Evolutionary conservation across 176 grass and related monocot genomes (phyloP).

Genomic region (Ensete glaucum): DNA sequence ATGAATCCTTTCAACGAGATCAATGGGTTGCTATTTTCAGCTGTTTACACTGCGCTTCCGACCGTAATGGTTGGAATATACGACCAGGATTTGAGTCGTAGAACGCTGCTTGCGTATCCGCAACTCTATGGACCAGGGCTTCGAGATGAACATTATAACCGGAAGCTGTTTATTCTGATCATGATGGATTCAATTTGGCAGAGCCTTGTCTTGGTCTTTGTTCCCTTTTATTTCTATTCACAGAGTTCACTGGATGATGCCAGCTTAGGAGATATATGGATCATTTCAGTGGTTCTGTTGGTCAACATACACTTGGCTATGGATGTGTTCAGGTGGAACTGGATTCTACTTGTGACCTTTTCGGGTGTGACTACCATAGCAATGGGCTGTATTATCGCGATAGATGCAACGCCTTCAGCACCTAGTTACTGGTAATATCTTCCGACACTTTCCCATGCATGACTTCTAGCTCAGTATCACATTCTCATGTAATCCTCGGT

Average conservation of each 20-base stretch:
- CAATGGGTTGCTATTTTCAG: slow-evolving; percentile 54
- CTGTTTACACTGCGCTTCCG: slow-evolving; percentile 80
- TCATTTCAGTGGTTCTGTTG: slow-evolving; percentile 65
- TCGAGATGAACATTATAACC: slow-evolving; percentile 58
- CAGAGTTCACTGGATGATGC: slow-evolving; percentile 48
- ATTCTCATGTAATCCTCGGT: too few relatives aligned
- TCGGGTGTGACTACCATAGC: too few relatives aligned
- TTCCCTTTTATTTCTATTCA: slow-evolving; percentile 63
- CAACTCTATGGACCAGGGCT: slow-evolving; percentile 77
- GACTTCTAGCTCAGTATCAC: too few relatives aligned
- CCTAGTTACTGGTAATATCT: too few relatives aligned
- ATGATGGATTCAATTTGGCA: slow-evolving; percentile 77
- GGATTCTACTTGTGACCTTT: slow-evolving; percentile 21
- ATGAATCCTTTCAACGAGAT: slow-evolving; percentile 79
- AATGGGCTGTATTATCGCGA: too few relatives aligned
- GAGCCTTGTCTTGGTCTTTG: slow-evolving; percentile 69
- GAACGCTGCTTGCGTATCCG: slow-evolving; percentile 52
- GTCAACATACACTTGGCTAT: slow-evolving; percentile 79
- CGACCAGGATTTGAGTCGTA: slow-evolving; percentile 69
- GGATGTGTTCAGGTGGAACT: slow-evolving; percentile 71
- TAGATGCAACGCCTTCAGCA: too few relatives aligned
- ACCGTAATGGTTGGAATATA: slow-evolving; percentile 73
- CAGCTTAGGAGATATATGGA: slow-evolving; percentile 77
- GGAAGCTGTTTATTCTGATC: slow-evolving; percentile 60
- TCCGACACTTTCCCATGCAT: too few relatives aligned